phyloP scores from a whole-genome alignment of 371 early-diverging fungal genomes.

The Mucor indicus region DNA sequence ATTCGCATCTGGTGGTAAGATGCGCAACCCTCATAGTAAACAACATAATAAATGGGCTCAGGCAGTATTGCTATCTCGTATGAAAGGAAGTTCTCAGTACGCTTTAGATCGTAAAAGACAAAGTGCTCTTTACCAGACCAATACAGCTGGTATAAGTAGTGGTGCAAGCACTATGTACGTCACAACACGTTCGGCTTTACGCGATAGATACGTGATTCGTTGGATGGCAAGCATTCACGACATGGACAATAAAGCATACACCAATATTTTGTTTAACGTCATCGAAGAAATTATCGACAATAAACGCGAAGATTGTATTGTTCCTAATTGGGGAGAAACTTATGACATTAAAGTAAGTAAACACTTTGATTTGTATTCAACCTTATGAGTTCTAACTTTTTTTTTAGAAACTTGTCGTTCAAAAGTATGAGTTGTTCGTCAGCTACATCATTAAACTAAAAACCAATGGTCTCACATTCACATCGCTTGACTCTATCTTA shows the following conservation, averaged over 20 bases:
- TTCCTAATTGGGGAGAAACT: constrained; percentile 23
- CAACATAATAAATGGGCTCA: constrained; percentile 32
- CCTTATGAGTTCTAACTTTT: not conserved
- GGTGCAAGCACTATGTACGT: constrained; percentile 48
- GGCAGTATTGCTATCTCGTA: constrained; percentile 24
- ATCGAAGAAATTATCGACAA: constrained; percentile 36
- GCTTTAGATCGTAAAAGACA: constrained; percentile 21
- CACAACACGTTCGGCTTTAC: constrained; percentile 34
- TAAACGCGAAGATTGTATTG: constrained; percentile 21
- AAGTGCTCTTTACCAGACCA: constrained; percentile 14
- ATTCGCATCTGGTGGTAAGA: constrained; percentile 18
- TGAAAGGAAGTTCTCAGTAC: constrained; percentile 14
- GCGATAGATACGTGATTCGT: constrained; percentile 33
- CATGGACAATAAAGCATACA: constrained; percentile 32
- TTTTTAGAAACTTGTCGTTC: constrained; percentile 25
- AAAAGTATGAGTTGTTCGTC: constrained; percentile 39
- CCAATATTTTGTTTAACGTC: constrained; percentile 24
- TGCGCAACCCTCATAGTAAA: not conserved
- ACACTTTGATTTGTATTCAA: too few species aligned
- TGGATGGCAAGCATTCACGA: constrained; percentile 43
- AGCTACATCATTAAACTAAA: constrained; percentile 42
- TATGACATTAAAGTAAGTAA: constrained; percentile 24
- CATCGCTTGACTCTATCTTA: constrained; percentile 35
- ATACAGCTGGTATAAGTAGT: constrained; percentile 28
- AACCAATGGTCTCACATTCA: constrained; percentile 35